Percentiles rank a stretch among this genome's conserved stretches.
phyloP scores from a whole-genome alignment of 2,329 filamentous ascomycete genomes.

The Kalmusia sp. region DNA sequence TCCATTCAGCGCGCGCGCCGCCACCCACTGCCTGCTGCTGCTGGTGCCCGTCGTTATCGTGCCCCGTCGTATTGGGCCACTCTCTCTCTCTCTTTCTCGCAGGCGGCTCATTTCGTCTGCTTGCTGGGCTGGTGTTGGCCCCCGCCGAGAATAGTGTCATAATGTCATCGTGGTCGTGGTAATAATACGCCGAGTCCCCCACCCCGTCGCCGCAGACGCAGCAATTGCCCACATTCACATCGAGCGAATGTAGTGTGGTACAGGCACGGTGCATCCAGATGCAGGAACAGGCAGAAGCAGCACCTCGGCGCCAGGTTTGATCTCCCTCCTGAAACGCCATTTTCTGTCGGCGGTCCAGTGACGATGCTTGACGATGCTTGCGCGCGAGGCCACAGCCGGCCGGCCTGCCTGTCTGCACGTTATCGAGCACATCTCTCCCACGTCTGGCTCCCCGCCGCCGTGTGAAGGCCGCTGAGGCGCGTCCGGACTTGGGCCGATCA shows the following conservation, averaged over 20 bases:
- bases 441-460: not conserved
- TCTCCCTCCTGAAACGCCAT: conserved; percentile 47
- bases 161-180: too few relatives aligned
- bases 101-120: not conserved
- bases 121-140: not conserved
- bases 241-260: too few relatives aligned
- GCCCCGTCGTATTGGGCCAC: not conserved
- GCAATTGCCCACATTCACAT: not conserved
- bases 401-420: conserved; percentile 10
- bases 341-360: conserved; percentile 12
- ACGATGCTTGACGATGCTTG: too few relatives aligned
- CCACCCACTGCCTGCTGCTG: too few relatives aligned
- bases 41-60: conserved; percentile 4
- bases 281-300: conserved; percentile 47
- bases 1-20: conserved; percentile 12
- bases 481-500: not conserved
- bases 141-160: not conserved
- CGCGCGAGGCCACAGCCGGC: too few relatives aligned
- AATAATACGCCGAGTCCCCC: not conserved
- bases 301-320: conserved; percentile 44
- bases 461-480: conserved; percentile 8
- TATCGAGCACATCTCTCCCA: conserved; percentile 19
- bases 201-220: not conserved
- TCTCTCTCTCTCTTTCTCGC: not conserved
- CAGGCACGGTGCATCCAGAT: conserved; percentile 26